Evolutionary conservation across 129 eudicot species (phyloP), one percentile per base, ranked within the genome.

Genomic region (Silybum marianum): DNA sequence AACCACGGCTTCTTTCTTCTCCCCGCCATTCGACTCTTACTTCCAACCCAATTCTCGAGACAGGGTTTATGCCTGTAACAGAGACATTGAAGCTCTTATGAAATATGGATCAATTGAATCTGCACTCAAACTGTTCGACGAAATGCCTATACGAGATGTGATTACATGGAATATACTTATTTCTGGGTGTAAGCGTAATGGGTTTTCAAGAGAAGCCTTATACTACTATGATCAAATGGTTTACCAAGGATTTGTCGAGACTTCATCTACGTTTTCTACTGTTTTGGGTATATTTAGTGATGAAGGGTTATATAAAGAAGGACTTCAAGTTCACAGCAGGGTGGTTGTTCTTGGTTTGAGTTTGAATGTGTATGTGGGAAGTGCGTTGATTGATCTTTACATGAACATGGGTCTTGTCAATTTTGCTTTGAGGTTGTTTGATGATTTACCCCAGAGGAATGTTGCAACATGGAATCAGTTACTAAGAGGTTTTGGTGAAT

Each of bases 151-250:
- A 58, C 81, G 92, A 24, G 98, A 93, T 85, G 85, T 79, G 19
- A 81, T 93, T 24, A 86, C 97, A 34, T 93, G 95, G 93, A 93
- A 93, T 84, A 82, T 81, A 21, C 40, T 93, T 26, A 90, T 93
- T 84, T 90, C 93, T 3, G 97, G 98, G 36, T 72, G 78, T 79
- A 77, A 87, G 63, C 79, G 79, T n/a, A 65, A 84, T 58, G 95
- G 95, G 60, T 79, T 71, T 74, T 60, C 75, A 30, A 54, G 12
- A 25, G 54, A 88, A 70, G 87, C 93, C 9, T 34, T 89, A 11
- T 74, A 42, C 23, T 71, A 90, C 24, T 91, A 91, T 73, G 24
- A 28, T 73, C 85, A 88, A 71, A 93, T 93, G 97, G 88, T 91
- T 25, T 82, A 48, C 13, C 76, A 87, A 75, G 95, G 95, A n/a